Evolutionary conservation across 2,329 filamentous ascomycete species (phyloP).

Genomic region (Diaporthe citri): DNA sequence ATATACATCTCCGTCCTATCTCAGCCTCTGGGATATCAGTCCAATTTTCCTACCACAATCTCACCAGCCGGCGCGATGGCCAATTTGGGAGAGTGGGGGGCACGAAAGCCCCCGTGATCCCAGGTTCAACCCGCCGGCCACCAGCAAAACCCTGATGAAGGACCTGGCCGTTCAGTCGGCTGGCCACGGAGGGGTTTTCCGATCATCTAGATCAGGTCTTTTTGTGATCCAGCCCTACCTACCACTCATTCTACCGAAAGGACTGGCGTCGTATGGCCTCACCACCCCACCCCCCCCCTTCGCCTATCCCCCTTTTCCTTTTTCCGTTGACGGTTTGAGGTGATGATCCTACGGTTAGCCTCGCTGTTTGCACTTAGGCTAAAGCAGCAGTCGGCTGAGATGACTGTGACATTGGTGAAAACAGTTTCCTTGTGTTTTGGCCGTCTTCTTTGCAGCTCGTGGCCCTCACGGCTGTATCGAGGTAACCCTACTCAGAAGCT

Average conservation of each 20-base stretch:
- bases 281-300: no score
- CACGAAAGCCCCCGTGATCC: not conserved
- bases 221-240: not conserved
- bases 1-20: not conserved
- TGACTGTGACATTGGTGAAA: not conserved
- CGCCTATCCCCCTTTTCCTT: no score
- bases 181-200: not conserved
- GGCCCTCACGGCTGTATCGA: no score
- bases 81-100: not conserved
- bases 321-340: no score
- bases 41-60: not conserved
- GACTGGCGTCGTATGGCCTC: not conserved
- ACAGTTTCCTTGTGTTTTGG: no score
- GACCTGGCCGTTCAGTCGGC: not conserved
- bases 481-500: no score
- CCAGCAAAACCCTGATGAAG: not conserved
- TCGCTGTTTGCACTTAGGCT: not conserved
- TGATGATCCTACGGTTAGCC: no score
- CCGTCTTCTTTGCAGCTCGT: not conserved
- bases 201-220: not conserved
- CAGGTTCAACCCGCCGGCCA: not conserved
- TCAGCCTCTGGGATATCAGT: not conserved
- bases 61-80: not conserved
- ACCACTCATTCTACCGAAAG: not conserved
- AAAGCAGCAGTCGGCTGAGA: no score